Evolutionary conservation across 257 asterid species (phyloP).

Genomic region (Coffea eugenioides): DNA sequence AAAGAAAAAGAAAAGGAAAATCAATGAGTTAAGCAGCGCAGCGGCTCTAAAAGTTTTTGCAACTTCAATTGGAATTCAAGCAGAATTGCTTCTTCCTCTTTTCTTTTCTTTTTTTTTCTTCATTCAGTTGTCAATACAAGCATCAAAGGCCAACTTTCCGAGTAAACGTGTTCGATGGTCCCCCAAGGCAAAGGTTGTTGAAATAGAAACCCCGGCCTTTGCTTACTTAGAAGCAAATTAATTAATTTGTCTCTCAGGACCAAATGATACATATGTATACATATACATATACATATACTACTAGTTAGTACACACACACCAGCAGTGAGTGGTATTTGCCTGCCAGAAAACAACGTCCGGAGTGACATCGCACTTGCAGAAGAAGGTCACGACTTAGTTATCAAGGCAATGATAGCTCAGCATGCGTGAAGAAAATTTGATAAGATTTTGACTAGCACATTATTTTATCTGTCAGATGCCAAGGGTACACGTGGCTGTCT

Average conservation of each 20-base stretch:
- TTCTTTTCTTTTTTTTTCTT: too few relatives aligned
- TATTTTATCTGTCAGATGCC: conserved; percentile 27
- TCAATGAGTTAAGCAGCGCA: not conserved
- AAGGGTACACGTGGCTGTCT: conserved; percentile 50
- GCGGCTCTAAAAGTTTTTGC: not conserved
- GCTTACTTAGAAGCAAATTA: conserved; percentile 15
- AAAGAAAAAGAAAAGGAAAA: not conserved
- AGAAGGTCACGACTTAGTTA: conserved; percentile 14
- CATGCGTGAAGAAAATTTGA: conserved; percentile 36
- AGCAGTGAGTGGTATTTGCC: too few relatives aligned
- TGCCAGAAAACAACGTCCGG: too few relatives aligned
- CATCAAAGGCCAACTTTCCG: conserved; percentile 43
- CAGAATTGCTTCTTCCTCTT: conserved; percentile 33
- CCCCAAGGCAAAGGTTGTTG: conserved; percentile 24
- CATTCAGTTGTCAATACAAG: conserved; percentile 53
- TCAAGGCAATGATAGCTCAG: conserved; percentile 22
- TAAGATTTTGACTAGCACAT: conserved; percentile 40
- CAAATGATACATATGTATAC: not conserved
- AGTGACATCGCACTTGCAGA: not conserved
- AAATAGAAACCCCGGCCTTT: not conserved
- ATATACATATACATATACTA: not conserved
- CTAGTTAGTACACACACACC: too few relatives aligned
- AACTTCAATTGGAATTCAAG: not conserved
- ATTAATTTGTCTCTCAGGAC: not conserved
- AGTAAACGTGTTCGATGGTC: conserved; percentile 37